Percentiles rank a stretch among this genome's conserved stretches.
phyloP scores from a whole-genome alignment of 1,139 yeast genomes.

The Meyerozyma guilliermondii region DNA sequence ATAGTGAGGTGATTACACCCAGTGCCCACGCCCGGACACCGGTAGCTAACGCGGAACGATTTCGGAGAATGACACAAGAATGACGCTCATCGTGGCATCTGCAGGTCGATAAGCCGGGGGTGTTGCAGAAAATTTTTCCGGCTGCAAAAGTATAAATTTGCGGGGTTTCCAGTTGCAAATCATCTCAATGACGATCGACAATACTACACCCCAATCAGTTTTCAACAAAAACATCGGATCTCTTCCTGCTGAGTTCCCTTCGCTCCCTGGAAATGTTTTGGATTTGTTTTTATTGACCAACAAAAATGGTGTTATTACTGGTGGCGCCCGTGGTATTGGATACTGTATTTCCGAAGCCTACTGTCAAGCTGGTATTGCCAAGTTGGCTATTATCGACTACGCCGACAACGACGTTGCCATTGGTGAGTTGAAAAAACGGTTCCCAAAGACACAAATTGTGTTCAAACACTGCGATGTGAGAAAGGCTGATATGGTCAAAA shows the following conservation, averaged over 20 bases:
- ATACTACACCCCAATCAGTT: constrained; percentile 9
- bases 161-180: neutral
- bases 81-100: neutral
- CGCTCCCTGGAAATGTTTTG: constrained; percentile 26
- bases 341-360: constrained; percentile 40
- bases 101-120: neutral
- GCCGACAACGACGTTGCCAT: constrained; percentile 27
- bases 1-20: neutral
- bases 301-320: constrained; percentile 39
- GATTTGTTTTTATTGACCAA: constrained; percentile 33
- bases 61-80: neutral
- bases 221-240: constrained; percentile 34
- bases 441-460: constrained; percentile 28
- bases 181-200: constrained; percentile 2
- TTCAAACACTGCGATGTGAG: constrained; percentile 40
- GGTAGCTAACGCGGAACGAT: neutral
- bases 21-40: constrained; percentile 1
- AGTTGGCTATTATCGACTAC: constrained; percentile 43
- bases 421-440: constrained; percentile 21
- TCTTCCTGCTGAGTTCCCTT: constrained; percentile 37
- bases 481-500: constrained; percentile 31
- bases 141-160: neutral
- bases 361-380: constrained; percentile 39
- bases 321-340: constrained; percentile 44
- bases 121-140: neutral